Evolutionary conservation across 2,329 filamentous ascomycete genomes (phyloP).

Genomic region (Pseudogymnoascus sp.): DNA sequence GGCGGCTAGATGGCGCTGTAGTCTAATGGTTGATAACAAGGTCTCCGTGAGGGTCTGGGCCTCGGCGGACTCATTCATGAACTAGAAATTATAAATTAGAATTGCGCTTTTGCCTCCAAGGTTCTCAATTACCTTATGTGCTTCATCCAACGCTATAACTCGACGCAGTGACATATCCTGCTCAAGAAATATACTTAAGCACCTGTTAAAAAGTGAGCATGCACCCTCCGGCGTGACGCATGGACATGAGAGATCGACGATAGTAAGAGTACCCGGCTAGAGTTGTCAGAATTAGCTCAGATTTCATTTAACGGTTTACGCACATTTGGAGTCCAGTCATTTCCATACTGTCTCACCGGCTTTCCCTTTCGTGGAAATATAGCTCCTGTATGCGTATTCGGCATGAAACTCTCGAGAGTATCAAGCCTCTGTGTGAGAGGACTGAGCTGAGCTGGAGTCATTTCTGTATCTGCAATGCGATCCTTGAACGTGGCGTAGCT

Average conservation of each 20-base stretch:
- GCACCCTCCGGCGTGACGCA: constrained; percentile 59
- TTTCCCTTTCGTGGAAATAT: neutral
- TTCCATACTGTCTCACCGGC: constrained; percentile 7
- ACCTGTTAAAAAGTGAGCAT: constrained; percentile 66
- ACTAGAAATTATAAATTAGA: constrained; percentile 31
- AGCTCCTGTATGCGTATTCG: constrained; percentile 18
- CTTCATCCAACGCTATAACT: constrained; percentile 66
- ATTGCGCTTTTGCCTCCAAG: neutral
- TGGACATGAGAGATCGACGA: constrained; percentile 66
- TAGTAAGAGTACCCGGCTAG: constrained; percentile 47
- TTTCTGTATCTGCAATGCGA: constrained; percentile 28
- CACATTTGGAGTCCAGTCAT: constrained; percentile 22
- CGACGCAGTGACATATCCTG: constrained; percentile 41
- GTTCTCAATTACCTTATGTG: constrained; percentile 51
- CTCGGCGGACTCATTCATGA: constrained; percentile 51
- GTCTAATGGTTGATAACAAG: constrained; percentile 54
- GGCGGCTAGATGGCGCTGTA: constrained; percentile 61
- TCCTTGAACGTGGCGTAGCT: constrained; percentile 38
- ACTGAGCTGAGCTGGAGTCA: constrained; percentile 41
- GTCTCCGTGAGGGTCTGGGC: constrained; percentile 51
- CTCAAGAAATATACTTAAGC: constrained; percentile 57
- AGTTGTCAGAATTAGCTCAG: neutral
- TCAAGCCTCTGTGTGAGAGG: constrained; percentile 54
- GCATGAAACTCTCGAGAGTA: constrained; percentile 57
- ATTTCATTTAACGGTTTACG: neutral